A percentile compares a stretch with the other conserved stretches of the same genome.
These are phyloP conservation scores for Anacardium occidentale DNA, from an alignment of 345 rosid genomes.

Conservation along the genomic window DNA sequence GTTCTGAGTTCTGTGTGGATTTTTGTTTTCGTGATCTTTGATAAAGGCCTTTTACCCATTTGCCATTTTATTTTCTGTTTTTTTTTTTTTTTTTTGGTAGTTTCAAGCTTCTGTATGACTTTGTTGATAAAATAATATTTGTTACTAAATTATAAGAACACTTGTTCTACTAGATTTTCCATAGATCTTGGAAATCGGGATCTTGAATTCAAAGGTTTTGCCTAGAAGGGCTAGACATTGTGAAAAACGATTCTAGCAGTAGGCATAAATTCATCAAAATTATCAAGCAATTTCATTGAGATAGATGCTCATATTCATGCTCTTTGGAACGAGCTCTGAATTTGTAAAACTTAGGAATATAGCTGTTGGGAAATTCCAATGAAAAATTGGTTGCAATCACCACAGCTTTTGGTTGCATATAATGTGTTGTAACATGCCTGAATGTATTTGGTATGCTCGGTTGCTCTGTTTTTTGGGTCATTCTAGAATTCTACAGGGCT, in stretches of 20 bases:
- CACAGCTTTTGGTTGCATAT: not conserved
- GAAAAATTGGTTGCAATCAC: not conserved
- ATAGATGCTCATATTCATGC: not conserved
- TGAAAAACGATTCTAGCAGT: not conserved
- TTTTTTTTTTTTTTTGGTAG: not conserved
- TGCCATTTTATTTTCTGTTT: too few species aligned
- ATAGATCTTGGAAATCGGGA: not conserved
- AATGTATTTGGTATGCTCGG: not conserved
- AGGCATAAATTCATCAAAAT: not conserved
- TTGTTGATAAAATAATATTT: not conserved
- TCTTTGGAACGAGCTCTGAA: not conserved
- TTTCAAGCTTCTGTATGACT: not conserved
- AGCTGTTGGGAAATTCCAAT: not conserved
- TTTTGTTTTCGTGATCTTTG: conserved; percentile 11
- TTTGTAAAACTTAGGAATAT: too few species aligned
- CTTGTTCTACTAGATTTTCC: not conserved
- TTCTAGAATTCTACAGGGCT: not conserved
- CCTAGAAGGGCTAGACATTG: not conserved
- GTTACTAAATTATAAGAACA: not conserved
- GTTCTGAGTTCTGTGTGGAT: not conserved
- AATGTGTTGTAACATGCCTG: not conserved
- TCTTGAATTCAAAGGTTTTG: not conserved
- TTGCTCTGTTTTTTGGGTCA: conserved; percentile 5
- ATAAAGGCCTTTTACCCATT: not conserved
- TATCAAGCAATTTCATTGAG: not conserved